Evolutionary conservation across 148 eudicot species (phyloP), one percentile per base, ranked within the genome.

Genomic region (Mesembryanthemum crystallinum): DNA sequence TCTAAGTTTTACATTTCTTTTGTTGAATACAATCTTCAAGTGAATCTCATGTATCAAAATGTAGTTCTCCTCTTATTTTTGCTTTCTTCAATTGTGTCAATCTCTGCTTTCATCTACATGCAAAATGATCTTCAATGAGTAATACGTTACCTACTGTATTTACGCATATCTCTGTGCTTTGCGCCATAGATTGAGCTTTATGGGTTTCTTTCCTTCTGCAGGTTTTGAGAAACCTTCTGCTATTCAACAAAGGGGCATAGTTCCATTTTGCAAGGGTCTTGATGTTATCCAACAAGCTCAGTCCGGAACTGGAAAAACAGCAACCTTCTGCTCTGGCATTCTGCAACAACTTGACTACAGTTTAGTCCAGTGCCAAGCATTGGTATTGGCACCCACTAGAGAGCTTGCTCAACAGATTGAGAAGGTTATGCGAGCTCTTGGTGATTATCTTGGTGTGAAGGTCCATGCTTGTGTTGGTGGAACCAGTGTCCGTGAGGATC

Each of bases 391-490:
- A 42, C 88, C 88, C 8, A 85, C 88, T 64, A 75, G 84, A 61
- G 86, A 85, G 57, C 88, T 82, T 42, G 88, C 88, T 27, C 88
- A 85, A 52, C 86, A 82, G 64, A 85, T 85, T 9, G 88, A 85
- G 79, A 85, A 85, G 76, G 88, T 85, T 45, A 85, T 85, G 86
- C 79, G 88, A 12, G 83, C 85, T 64, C 88, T 85, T 33, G 88
- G 88, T 80, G 83, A 80, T 69, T 82, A 85, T 61, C 88, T 85
- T 37, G 82, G 82, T 12, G 88, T 85, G 37, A 85, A 82, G 77
- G 88, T 85, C 27, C 88, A 85, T 77, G 86, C 86, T 29, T 85
- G 88, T 77, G 84, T 85, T 32, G 88, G 86, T 54, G 88, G 86
- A 2, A 85, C 85, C 20, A 82, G 80, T 47, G 88, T 82, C 10